Conservation (phyloP, 768 basidiomycete species). For the Suillus clintonianus region DNA sequence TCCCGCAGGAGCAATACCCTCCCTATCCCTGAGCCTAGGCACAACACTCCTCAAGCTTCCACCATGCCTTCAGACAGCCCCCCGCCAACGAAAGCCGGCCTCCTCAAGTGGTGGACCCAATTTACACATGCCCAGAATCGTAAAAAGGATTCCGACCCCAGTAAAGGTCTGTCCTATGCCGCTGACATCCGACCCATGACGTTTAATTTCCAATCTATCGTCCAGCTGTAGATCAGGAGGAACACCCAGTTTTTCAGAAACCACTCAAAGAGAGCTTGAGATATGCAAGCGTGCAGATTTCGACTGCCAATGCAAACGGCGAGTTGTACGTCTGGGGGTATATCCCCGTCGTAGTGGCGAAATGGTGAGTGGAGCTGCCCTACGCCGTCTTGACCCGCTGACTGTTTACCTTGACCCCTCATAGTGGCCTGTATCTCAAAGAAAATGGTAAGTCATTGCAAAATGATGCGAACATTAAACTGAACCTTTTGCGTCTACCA, state of each 20-base stretch:
- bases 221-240: constrained; percentile 33
- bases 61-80: constrained; percentile 32
- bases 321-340: constrained; percentile 90
- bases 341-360: constrained; percentile 96
- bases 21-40: constrained; percentile 4
- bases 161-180: constrained; percentile 35
- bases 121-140: constrained; percentile 66
- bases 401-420: neutral
- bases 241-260: constrained; percentile 76
- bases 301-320: constrained; percentile 80
- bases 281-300: constrained; percentile 92
- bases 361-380: constrained; percentile 63
- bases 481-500: constrained; percentile 18
- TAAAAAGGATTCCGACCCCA: constrained; percentile 55
- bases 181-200: neutral
- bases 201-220: constrained; percentile 2
- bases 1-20: neutral
- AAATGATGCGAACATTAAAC: neutral
- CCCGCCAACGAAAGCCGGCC: constrained; percentile 53
- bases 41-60: neutral
- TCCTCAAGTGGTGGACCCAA: constrained; percentile 83
- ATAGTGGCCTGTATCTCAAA: constrained; percentile 90
- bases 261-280: constrained; percentile 81
- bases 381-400: constrained; percentile 5
- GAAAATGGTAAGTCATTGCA: constrained; percentile 67